Evolutionary conservation across 257 asterid genomes (phyloP).

Genomic region (Knoxia roxburghii): DNA sequence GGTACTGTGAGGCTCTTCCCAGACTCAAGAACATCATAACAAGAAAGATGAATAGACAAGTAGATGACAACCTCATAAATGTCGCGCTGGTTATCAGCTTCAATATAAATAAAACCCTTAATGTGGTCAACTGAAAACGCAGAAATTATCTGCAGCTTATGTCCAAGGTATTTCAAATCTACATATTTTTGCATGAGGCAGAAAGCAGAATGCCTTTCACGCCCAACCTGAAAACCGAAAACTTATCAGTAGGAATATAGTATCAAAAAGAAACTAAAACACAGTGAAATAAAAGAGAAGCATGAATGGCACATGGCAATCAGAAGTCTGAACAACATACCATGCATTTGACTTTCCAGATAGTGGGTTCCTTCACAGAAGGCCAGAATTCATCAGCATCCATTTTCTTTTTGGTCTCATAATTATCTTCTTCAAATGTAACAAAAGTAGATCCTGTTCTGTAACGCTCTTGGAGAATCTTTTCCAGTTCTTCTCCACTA

Average conservation of each 20-base stretch:
- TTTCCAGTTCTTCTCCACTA: constrained; percentile 76
- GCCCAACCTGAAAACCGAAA: constrained; percentile 59
- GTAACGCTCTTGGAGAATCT: constrained; percentile 58
- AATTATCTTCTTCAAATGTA: constrained; percentile 51
- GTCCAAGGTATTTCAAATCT: constrained; percentile 61
- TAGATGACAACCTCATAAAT: constrained; percentile 63
- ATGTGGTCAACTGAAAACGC: constrained; percentile 83
- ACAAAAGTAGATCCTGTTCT: constrained; percentile 67
- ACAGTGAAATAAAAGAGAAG: background rate
- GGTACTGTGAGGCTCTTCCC: constrained; percentile 9
- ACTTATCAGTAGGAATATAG: constrained; percentile 19
- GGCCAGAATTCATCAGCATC: constrained; percentile 32
- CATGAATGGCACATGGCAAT: background rate
- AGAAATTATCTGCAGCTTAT: constrained; percentile 68
- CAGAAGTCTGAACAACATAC: constrained; percentile 29
- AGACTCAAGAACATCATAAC: constrained; percentile 4
- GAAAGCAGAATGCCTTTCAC: constrained; percentile 84
- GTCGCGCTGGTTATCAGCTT: constrained; percentile 73
- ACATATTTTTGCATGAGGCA: constrained; percentile 91
- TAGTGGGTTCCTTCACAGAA: constrained; percentile 50
- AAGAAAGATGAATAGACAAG: constrained; percentile 5
- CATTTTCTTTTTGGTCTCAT: constrained; percentile 41
- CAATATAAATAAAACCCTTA: constrained; percentile 72
- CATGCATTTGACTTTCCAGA: constrained; percentile 98
- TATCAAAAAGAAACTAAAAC: background rate